These are phyloP conservation scores for Esteya vermicola DNA, from an alignment of 2,329 filamentous ascomycete genomes.

Conservation along the genomic window DNA sequence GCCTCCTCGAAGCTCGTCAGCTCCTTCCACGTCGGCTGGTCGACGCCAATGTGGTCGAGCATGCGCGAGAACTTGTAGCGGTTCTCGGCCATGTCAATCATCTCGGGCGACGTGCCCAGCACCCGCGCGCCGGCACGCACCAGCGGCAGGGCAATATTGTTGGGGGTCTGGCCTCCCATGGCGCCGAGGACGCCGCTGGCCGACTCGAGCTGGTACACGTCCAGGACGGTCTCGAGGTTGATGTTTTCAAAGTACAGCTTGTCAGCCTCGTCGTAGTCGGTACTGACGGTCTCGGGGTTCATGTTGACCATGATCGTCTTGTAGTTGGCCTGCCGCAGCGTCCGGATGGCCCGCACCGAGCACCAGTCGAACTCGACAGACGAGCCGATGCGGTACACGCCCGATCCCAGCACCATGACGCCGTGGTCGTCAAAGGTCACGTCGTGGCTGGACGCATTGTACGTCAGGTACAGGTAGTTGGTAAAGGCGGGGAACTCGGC, in stretches of 20 bases:
- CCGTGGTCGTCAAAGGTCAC: constrained; percentile 76
- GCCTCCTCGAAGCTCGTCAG: constrained; percentile 90
- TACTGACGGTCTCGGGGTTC: constrained; percentile 80
- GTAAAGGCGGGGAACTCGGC: constrained; percentile 91
- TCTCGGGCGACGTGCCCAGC: constrained; percentile 89
- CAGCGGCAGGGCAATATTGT: constrained; percentile 89
- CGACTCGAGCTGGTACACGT: constrained; percentile 82
- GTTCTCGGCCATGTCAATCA: constrained; percentile 97
- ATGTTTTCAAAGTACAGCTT: constrained; percentile 95
- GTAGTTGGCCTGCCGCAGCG: constrained; percentile 65
- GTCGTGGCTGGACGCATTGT: constrained; percentile 81
- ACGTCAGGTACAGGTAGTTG: constrained; percentile 93
- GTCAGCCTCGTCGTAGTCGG: constrained; percentile 91
- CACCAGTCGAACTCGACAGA: constrained; percentile 99
- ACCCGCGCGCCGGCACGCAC: constrained; percentile 84
- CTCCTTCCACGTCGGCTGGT: constrained; percentile 97
- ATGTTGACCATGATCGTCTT: constrained; percentile 93
- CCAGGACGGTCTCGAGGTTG: constrained; percentile 74
- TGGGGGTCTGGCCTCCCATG: constrained; percentile 95
- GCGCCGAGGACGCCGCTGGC: constrained; percentile 79
- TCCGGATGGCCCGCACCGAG: constrained; percentile 85
- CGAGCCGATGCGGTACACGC: constrained; percentile 92
- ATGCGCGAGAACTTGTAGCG: constrained; percentile 98
- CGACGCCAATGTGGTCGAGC: constrained; percentile 86
- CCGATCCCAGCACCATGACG: constrained; percentile 90